phyloP scores from a whole-genome alignment of 1,284 basidiomycete genomes.

The Wallemia ichthyophaga region DNA sequence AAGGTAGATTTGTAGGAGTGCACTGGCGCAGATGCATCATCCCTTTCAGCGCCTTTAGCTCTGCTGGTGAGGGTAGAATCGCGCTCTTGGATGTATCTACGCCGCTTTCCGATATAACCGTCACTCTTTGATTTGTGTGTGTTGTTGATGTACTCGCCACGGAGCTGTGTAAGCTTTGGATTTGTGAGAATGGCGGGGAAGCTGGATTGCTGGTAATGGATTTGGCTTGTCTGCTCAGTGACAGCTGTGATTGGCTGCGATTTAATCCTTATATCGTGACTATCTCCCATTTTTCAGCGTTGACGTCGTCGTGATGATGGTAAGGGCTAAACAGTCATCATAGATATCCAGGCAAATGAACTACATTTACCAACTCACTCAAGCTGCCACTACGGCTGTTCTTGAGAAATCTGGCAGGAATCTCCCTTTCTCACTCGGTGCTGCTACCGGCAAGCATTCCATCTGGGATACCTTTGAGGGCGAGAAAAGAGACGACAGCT shows the following conservation, averaged over 20 bases:
- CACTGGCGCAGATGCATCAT: background rate
- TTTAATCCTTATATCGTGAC: background rate
- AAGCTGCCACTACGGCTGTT: conserved; percentile 55
- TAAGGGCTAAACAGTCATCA: background rate
- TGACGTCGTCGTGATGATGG: background rate
- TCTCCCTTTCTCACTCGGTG: conserved; percentile 59
- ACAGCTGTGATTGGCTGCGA: background rate
- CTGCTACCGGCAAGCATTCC: conserved; percentile 30
- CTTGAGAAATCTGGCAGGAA: conserved; percentile 70
- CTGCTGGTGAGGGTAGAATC: background rate
- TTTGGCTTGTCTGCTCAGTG: background rate
- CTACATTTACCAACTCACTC: conserved; percentile 48
- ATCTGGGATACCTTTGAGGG: conserved; percentile 70
- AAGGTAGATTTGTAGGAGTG: background rate
- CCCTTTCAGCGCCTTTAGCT: background rate
- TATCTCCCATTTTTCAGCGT: background rate
- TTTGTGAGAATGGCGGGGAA: background rate
- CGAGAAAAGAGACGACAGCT: conserved; percentile 63
- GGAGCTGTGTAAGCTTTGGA: background rate
- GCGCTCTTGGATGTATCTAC: background rate
- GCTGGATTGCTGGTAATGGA: background rate
- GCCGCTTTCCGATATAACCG: background rate
- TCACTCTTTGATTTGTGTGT: background rate
- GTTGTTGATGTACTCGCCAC: background rate
- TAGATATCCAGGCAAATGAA: conserved; percentile 26